A percentile compares a stretch with the other conserved stretches of the same genome.
phyloP scores from a whole-genome alignment of 1,139 yeast species.

The Hyphopichia burtonii region DNA sequence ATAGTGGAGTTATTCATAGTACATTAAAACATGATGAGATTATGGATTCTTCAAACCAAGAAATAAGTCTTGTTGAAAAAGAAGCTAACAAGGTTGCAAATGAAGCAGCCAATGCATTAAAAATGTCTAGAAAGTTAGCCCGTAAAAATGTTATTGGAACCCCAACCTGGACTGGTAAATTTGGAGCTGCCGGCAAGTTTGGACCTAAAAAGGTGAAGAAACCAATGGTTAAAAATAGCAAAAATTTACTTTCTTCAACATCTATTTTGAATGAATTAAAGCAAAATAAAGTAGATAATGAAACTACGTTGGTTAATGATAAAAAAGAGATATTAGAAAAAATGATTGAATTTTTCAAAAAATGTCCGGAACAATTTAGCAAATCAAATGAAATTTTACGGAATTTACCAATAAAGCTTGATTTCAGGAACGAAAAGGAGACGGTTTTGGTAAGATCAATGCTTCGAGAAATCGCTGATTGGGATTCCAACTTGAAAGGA shows the following conservation, averaged over 20 bases:
- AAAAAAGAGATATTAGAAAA: constrained; percentile 33
- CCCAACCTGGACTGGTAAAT: constrained; percentile 96
- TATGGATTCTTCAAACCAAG: constrained; percentile 52
- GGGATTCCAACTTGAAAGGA: constrained; percentile 56
- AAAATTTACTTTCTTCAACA: constrained; percentile 19
- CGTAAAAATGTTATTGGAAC: constrained; percentile 69
- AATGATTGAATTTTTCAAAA: constrained; percentile 33
- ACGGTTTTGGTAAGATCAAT: constrained; percentile 66
- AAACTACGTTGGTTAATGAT: constrained; percentile 7
- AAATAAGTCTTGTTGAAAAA: constrained; percentile 57
- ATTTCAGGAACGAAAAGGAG: constrained; percentile 52
- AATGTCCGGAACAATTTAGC: constrained; percentile 42
- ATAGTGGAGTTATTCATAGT: constrained; percentile 66
- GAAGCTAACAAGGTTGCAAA: constrained; percentile 80
- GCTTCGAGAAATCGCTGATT: constrained; percentile 64
- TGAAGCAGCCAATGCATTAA: constrained; percentile 72
- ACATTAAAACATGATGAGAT: constrained; percentile 79
- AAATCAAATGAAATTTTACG: constrained; percentile 59
- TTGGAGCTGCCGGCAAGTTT: constrained; percentile 75
- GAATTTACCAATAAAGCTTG: constrained; percentile 24
- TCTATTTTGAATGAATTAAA: constrained; percentile 36
- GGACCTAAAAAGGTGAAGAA: constrained; percentile 16
- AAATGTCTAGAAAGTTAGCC: constrained; percentile 64
- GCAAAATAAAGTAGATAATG: constrained; percentile 32
- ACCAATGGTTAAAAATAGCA: not conserved